Evolutionary conservation across 2,329 filamentous ascomycete genomes (phyloP).

Genomic region (Davidsoniella eucalypti): DNA sequence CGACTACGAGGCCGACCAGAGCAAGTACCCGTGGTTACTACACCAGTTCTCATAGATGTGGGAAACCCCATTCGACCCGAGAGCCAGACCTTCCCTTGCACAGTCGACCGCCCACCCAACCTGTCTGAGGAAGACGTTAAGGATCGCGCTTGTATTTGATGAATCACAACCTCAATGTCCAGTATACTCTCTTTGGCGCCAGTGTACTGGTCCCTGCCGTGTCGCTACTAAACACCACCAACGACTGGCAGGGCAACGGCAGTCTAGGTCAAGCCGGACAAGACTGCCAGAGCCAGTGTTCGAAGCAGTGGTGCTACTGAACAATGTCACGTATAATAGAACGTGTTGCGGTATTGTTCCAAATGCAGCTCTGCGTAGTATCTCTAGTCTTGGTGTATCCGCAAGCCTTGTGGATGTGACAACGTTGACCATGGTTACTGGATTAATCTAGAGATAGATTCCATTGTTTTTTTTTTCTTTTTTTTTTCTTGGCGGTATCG

Average conservation of each 20-base stretch:
- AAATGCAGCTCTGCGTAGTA: conserved; percentile 14
- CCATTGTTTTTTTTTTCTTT: too few species aligned
- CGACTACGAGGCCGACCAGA: conserved; percentile 73
- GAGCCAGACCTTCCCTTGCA: conserved; percentile 56
- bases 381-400: background rate
- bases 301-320: conserved; percentile 49
- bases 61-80: conserved; percentile 73
- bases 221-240: conserved; percentile 53
- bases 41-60: conserved; percentile 80
- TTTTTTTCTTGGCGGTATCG: too few species aligned
- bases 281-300: conserved; percentile 50
- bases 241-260: conserved; percentile 46
- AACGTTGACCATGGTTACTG: background rate
- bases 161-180: conserved; percentile 81
- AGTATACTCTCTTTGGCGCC: conserved; percentile 49
- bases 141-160: conserved; percentile 59
- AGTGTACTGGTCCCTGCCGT: conserved; percentile 56
- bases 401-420: background rate
- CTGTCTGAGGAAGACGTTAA: conserved; percentile 39
- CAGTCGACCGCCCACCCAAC: conserved; percentile 56
- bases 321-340: conserved; percentile 53
- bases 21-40: conserved; percentile 62
- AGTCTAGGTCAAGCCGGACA: conserved; percentile 47
- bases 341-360: conserved; percentile 35
- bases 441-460: background rate